Percentiles rank a stretch among this genome's conserved stretches.
Evolutionary conservation across 306 rosid species (phyloP).

Genomic region (Prunus padus): DNA sequence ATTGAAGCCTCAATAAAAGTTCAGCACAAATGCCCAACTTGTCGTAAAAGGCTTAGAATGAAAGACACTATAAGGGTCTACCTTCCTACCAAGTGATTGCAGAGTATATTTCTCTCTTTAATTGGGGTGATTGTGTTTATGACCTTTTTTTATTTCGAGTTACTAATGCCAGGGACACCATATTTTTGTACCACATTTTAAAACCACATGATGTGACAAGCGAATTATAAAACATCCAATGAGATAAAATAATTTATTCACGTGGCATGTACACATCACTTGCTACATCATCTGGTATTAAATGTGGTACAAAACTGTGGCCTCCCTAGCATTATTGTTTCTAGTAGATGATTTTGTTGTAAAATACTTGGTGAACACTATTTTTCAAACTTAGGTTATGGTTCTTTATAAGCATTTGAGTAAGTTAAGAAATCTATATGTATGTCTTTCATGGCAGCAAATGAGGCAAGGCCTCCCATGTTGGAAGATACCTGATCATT

Average conservation of each 20-base stretch:
- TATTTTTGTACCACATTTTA: too few species aligned
- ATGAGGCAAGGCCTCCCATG: neutral
- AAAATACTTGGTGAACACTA: neutral
- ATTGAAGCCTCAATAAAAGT: conserved; percentile 41
- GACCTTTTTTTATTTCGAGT: neutral
- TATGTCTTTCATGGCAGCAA: neutral
- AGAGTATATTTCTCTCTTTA: conserved; percentile 10
- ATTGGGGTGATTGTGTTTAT: neutral
- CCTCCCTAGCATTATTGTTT: too few species aligned
- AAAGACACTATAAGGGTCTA: conserved; percentile 37
- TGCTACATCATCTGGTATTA: too few species aligned
- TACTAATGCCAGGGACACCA: too few species aligned
- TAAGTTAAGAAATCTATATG: too few species aligned
- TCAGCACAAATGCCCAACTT: conserved; percentile 42
- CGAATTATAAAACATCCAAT: too few species aligned
- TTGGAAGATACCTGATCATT: neutral
- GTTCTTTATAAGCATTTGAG: neutral
- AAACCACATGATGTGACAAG: too few species aligned
- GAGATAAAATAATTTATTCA: too few species aligned
- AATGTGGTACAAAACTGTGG: too few species aligned
- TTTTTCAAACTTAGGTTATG: neutral
- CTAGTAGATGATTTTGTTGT: neutral
- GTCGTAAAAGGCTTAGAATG: conserved; percentile 33
- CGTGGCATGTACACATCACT: too few species aligned
- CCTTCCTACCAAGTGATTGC: conserved; percentile 27